These are phyloP conservation scores for Backusella circina DNA, from an alignment of 192 early-diverging fungal genomes.

Conservation along the genomic window DNA sequence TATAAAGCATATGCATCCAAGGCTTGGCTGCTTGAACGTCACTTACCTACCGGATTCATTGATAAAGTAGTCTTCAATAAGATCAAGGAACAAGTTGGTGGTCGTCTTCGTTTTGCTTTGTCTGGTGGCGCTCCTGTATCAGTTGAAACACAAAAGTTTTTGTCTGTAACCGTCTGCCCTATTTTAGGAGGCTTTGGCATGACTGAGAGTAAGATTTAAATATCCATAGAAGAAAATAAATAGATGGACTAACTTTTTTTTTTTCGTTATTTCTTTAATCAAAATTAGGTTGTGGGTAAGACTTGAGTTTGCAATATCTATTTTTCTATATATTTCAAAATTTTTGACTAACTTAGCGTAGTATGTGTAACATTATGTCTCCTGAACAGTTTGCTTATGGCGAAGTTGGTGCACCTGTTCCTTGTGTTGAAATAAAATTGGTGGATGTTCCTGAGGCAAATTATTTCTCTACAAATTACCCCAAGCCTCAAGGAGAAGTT, in stretches of 20 bases:
- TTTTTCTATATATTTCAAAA: not conserved
- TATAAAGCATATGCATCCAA: constrained; percentile 73
- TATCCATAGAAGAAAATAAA: not conserved
- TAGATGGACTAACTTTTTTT: not conserved
- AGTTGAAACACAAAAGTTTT: constrained; percentile 78
- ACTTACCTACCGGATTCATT: constrained; percentile 64
- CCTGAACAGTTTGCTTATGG: constrained; percentile 56
- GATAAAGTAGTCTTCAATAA: constrained; percentile 81
- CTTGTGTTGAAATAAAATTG: constrained; percentile 77
- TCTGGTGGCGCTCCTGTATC: constrained; percentile 91
- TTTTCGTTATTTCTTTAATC: not conserved
- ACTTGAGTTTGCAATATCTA: not conserved
- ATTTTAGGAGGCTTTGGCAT: constrained; percentile 87
- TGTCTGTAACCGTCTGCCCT: constrained; percentile 73
- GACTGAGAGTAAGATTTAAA: constrained; percentile 18
- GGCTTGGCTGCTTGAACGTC: constrained; percentile 55
- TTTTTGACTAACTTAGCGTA: not conserved
- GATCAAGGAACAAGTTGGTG: constrained; percentile 81
- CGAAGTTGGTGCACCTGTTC: constrained; percentile 73
- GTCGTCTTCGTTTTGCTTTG: constrained; percentile 74
- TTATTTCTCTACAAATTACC: constrained; percentile 54
- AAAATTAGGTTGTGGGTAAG: constrained; percentile 14
- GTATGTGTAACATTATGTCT: constrained; percentile 65
- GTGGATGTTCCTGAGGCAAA: constrained; percentile 61
- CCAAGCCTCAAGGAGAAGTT: constrained; percentile 73